Evolutionary conservation across 176 grass and related monocot species (phyloP).

Genomic region (Zea mays): Zm-B73-REFERENCE-NAM-5.0 NC_050099.1:75168001-75168500

Average conservation of each 20-base stretch:
- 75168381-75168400: slow-evolving; percentile 63
- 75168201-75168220: slow-evolving; percentile 86
- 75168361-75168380: slow-evolving; percentile 61
- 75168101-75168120: no score
- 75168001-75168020: no score
- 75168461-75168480: slow-evolving; percentile 77
- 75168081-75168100: no score
- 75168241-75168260: slow-evolving; percentile 45
- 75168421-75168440: slow-evolving; percentile 76
- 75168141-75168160: no score
- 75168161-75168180: no score
- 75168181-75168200: neutral
- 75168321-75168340: slow-evolving; percentile 78
- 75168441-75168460: slow-evolving; percentile 67
- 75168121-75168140: no score
- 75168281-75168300: slow-evolving; percentile 37
- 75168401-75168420: slow-evolving; percentile 39
- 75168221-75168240: slow-evolving; percentile 53
- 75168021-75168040: no score
- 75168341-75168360: slow-evolving; percentile 82
- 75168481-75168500: slow-evolving; percentile 75
- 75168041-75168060: no score
- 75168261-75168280: slow-evolving; percentile 15
- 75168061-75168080: no score
- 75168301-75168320: slow-evolving; percentile 70